Conservation (phyloP, 768 basidiomycete species). For the Zangia roseola region DNA sequence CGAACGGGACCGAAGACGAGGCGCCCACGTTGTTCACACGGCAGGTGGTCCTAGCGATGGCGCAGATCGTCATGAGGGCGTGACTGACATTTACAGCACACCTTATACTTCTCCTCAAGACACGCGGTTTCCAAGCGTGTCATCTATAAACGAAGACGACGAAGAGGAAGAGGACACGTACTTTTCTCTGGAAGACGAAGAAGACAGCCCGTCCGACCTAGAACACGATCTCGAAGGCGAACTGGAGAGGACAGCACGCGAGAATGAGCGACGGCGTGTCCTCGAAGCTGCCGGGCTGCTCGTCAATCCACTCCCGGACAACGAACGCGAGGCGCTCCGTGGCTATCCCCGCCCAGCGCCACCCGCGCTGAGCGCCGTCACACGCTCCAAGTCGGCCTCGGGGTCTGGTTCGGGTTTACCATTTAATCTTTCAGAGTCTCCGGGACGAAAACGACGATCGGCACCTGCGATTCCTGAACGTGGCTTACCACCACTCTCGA, state of each 20-base stretch:
- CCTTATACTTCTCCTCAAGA: conserved; percentile 22
- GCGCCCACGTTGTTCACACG: background rate
- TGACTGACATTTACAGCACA: conserved; percentile 23
- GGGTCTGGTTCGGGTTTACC: conserved; percentile 21
- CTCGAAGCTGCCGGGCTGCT: conserved; percentile 88
- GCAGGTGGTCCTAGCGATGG: conserved; percentile 5
- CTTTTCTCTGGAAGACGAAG: conserved; percentile 30
- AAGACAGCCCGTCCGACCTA: conserved; percentile 11
- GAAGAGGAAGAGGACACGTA: conserved; percentile 36
- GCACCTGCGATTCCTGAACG: conserved; percentile 24
- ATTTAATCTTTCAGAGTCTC: conserved; percentile 42
- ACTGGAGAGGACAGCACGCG: conserved; percentile 55
- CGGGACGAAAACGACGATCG: conserved; percentile 26
- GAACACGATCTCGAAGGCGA: conserved; percentile 26
- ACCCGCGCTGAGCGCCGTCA: background rate
- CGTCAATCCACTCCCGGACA: conserved; percentile 42
- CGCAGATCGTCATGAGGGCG: conserved; percentile 5
- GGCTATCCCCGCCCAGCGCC: conserved; percentile 5
- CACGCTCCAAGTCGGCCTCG: conserved; percentile 9
- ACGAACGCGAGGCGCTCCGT: background rate
- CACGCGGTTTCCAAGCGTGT: conserved; percentile 2
- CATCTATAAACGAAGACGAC: conserved; percentile 23
- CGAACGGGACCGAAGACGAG: background rate
- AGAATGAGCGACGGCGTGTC: conserved; percentile 74
- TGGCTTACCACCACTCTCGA: conserved; percentile 16